Base-by-base conservation (phyloP, 345 rosid species). In the Populus nigra region DNA sequence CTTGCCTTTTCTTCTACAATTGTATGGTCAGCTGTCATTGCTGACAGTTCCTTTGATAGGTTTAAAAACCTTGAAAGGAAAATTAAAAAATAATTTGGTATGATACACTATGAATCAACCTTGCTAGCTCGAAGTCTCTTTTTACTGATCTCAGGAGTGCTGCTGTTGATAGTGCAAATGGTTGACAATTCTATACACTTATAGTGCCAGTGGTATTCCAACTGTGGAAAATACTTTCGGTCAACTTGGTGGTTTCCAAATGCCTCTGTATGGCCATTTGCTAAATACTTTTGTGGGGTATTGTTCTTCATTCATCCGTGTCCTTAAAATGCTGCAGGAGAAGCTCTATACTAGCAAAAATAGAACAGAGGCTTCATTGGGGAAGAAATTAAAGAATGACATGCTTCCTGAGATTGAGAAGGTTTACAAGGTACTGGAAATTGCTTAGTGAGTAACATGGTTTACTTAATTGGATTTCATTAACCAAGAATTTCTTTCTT, bases 381-480 rank as follows among this genome's bases (percentile, higher is more conserved):
- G 97, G 84, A 96, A 92, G 88, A 96, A 91, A 87, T 81, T 96
- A 82, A 85, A 88, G 87, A 94, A 77, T 81, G 95, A 92, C 83
- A 89, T 91, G 97, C 98, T 96, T 83, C 96, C 97, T 38, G 99
- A 96, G 83, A 93, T 96, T 73, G 99, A 91, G 83, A 96, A 86
- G 85, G 96, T 91, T 85, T 94, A 96, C 79, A 96, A 94, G 99
- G 99, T 96, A 86, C 77, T 29, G 13, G 8, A 73, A 72, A 43
- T 65, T 62, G 57, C 76, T 78, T 77, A 33, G 50, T 62, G 47
- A 70, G 79, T 43, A 38, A 50, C 67, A 50, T 72, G 45, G 8
- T 12, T 49, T 62, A 27, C 11, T 41, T 43, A 20, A 41, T n/a
- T 38, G 4, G 55, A 11, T 68, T 27, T 76, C 36, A 53, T 47